Evolutionary conservation across 306 rosid species (phyloP).

Genomic region (Casuarina cunninghamiana): DNA sequence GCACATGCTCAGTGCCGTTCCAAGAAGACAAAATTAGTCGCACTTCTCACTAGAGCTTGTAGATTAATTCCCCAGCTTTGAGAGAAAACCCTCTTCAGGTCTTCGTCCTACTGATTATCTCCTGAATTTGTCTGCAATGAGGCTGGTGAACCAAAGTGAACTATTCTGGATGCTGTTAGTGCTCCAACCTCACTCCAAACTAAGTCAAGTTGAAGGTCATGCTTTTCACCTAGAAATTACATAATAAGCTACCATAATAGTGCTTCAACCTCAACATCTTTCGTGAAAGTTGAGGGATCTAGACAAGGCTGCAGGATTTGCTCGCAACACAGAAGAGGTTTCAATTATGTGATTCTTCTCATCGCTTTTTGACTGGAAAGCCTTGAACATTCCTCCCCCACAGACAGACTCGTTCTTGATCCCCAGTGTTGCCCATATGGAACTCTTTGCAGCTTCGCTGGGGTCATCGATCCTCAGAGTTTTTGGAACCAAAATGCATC

Average conservation of each 20-base stretch:
- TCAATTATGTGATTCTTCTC: constrained; percentile 48
- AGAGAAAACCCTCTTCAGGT: constrained; percentile 30
- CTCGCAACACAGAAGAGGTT: constrained; percentile 54
- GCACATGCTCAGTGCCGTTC: constrained; percentile 37
- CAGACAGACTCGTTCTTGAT: constrained; percentile 69
- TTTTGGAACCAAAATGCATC: constrained; percentile 77
- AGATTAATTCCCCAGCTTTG: constrained; percentile 37
- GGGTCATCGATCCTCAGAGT: constrained; percentile 89
- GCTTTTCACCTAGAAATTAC: background rate
- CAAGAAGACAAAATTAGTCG: constrained; percentile 44
- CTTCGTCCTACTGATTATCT: constrained; percentile 5
- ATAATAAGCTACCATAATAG: constrained; percentile 1
- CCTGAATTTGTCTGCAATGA: constrained; percentile 11
- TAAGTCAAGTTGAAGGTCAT: constrained; percentile 28
- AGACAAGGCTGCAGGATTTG: constrained; percentile 93
- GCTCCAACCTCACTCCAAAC: constrained; percentile 34
- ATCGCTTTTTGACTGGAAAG: constrained; percentile 54
- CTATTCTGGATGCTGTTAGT: constrained; percentile 40
- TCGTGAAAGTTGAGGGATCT: constrained; percentile 81
- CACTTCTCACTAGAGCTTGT: constrained; percentile 27
- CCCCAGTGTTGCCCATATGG: constrained; percentile 92
- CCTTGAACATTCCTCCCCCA: constrained; percentile 65
- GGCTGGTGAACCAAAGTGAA: constrained; percentile 27
- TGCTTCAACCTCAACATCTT: constrained; percentile 38
- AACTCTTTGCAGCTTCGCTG: constrained; percentile 88